Percentiles rank a stretch among this genome's conserved stretches.
Conservation (phyloP, 768 basidiomycete species). For the Suillus brevipes region DNA sequence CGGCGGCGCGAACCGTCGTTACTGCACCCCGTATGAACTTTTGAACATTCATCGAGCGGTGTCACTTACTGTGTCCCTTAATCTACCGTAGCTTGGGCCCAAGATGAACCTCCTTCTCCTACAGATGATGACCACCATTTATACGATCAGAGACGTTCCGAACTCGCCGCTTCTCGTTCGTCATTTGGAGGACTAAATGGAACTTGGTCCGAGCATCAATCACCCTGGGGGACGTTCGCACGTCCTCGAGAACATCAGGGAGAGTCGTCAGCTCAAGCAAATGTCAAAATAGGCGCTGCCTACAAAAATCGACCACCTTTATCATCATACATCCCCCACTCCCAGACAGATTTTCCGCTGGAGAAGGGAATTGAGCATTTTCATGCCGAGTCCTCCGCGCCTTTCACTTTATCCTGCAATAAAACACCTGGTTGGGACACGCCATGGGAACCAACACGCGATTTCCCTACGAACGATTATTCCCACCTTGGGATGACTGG, state of each 20-base stretch:
- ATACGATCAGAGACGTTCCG: slow-evolving; percentile 47
- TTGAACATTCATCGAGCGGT: background rate
- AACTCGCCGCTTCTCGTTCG: slow-evolving; percentile 54
- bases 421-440: slow-evolving; percentile 67
- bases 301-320: slow-evolving; percentile 52
- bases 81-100: slow-evolving; percentile 67
- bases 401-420: slow-evolving; percentile 56
- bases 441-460: slow-evolving; percentile 45
- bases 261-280: slow-evolving; percentile 23
- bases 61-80: slow-evolving; percentile 8
- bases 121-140: slow-evolving; percentile 40
- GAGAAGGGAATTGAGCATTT: background rate
- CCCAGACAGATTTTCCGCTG: background rate
- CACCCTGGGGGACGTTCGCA: slow-evolving; percentile 78
- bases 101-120: slow-evolving; percentile 80
- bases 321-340: slow-evolving; percentile 35
- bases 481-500: slow-evolving; percentile 10
- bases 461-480: slow-evolving; percentile 18
- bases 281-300: slow-evolving; percentile 33
- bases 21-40: slow-evolving; percentile 66
- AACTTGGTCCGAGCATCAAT: slow-evolving; percentile 37
- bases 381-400: slow-evolving; percentile 17
- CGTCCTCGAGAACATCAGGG: slow-evolving; percentile 46
- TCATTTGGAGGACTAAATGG: slow-evolving; percentile 34
- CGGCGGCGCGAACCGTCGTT: slow-evolving; percentile 55